A percentile compares a stretch with the other conserved stretches of the same genome.
Conservation (phyloP, 2,329 filamentous ascomycete genomes). For the Rhinocladiella similis region DNA sequence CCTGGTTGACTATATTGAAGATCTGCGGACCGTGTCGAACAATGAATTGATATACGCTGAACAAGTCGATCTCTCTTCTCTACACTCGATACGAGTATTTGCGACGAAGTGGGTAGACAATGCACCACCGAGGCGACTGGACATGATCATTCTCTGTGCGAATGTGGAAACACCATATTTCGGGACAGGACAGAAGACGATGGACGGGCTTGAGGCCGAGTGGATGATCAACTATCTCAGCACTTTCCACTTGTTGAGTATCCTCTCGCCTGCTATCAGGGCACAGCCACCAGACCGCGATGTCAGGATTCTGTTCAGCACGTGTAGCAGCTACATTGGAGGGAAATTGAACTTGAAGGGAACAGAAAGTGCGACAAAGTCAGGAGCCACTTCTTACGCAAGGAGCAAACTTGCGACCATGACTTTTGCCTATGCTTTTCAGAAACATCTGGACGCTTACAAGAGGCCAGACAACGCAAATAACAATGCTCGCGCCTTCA, state of each 20-base stretch:
- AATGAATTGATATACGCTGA: constrained; percentile 95
- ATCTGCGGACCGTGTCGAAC: constrained; percentile 71
- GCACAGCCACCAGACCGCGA: constrained; percentile 93
- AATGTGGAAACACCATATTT: constrained; percentile 73
- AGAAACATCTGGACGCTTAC: constrained; percentile 86
- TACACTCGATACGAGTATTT: constrained; percentile 90
- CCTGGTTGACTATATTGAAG: constrained; percentile 87
- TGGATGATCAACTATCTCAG: constrained; percentile 96
- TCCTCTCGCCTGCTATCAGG: constrained; percentile 84
- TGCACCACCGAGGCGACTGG: constrained; percentile 79
- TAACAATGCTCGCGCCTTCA: constrained; percentile 77
- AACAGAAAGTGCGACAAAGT: constrained; percentile 26
- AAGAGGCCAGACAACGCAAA: constrained; percentile 79
- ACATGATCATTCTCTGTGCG: constrained; percentile 88
- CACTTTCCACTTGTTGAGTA: constrained; percentile 91
- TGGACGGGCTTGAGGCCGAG: constrained; percentile 80
- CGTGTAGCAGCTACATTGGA: constrained; percentile 84
- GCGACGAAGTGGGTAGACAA: constrained; percentile 99
- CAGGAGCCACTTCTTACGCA: constrained; percentile 46
- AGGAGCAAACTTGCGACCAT: constrained; percentile 75
- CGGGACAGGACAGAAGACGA: constrained; percentile 59
- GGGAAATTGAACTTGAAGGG: constrained; percentile 60
- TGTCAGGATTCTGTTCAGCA: constrained; percentile 81
- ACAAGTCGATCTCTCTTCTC: constrained; percentile 81
- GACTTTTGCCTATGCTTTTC: constrained; percentile 84